Base-by-base conservation (phyloP, 208 protist species). In the Crithidia thermophila region DNA sequence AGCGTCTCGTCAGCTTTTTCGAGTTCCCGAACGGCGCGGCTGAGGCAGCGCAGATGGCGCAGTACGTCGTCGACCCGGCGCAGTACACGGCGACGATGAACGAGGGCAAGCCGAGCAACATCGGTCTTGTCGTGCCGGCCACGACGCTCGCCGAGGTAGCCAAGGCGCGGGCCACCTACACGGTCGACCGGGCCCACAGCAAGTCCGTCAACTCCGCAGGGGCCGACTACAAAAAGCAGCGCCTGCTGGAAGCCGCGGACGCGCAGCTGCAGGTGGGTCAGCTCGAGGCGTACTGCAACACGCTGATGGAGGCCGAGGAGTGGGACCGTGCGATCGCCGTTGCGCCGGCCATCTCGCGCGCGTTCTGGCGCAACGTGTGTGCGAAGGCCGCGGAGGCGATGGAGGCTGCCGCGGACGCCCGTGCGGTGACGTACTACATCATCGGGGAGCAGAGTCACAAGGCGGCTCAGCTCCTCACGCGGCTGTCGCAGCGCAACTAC, bases 281-380 rank as follows among this genome's bases (percentile, higher is more conserved):
- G 52, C 20, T 94, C 4, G 62, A 82, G 58, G 85, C 94, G 50
- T 92, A 94, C 67, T 97, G 92, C 67, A 70, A 90, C 36, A 51
- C 89, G 31, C 75, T 97, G 58, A 71, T 91, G 43, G 91, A 97
- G 64, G 81, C 84, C 0, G 94, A 77, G 21, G 85, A 95, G 75
- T 98, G 88, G 87, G 92, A 97, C 40, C 73, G 77, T 62, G 96
- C 96, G 11, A 85, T 98, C 68, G 84, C 86, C 46, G 68, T 91
- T 9, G 89, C 91, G 5, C 94, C 96, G 4, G 56, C 82, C n/a
- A 70, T 98, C 27, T 94, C 88, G 39, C 75, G 91, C 10, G 83
- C 87, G 16, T 95, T 88, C 67, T 98, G 96, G 96, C 83, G 86
- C 20, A 77, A 72, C 2, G 67, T 90, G 11, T 94, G 88, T 57